These are phyloP conservation scores for Rhazya stricta DNA, from an alignment of 257 asterid species.

Conservation along the genomic window DNA sequence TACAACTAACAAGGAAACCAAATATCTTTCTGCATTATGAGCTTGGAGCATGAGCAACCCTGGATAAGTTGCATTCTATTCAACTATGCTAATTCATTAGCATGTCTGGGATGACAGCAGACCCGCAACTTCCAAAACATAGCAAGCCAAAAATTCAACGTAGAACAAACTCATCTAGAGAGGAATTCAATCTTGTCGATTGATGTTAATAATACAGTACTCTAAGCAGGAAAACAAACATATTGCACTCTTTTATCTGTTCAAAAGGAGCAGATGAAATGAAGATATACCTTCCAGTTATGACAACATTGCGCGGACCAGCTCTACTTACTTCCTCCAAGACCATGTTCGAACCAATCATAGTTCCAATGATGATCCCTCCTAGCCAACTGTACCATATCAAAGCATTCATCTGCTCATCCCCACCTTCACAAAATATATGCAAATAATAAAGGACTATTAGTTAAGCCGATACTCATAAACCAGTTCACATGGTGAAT, in stretches of 20 bases:
- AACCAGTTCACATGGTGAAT: slow-evolving; percentile 1
- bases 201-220: not conserved
- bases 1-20: slow-evolving; percentile 1
- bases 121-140: not conserved
- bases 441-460: slow-evolving; percentile 5
- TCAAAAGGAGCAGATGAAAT: not conserved
- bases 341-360: slow-evolving; percentile 95
- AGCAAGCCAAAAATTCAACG: not conserved
- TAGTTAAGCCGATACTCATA: not conserved
- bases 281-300: slow-evolving; percentile 79
- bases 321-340: slow-evolving; percentile 91
- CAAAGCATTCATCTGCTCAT: slow-evolving; percentile 80
- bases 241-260: not conserved
- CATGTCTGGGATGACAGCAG: not conserved
- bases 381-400: slow-evolving; percentile 99
- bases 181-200: not conserved
- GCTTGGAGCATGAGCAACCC: not conserved
- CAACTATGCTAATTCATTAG: not conserved
- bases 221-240: not conserved
- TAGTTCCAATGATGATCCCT: slow-evolving; percentile 87
- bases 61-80: not conserved
- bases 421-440: slow-evolving; percentile 54
- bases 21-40: not conserved
- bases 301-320: slow-evolving; percentile 92
- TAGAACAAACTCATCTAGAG: too few species aligned